Evolutionary conservation across 1,139 yeast species (phyloP).

Genomic region (Hemisphaericaspora xylanilytica): DNA sequence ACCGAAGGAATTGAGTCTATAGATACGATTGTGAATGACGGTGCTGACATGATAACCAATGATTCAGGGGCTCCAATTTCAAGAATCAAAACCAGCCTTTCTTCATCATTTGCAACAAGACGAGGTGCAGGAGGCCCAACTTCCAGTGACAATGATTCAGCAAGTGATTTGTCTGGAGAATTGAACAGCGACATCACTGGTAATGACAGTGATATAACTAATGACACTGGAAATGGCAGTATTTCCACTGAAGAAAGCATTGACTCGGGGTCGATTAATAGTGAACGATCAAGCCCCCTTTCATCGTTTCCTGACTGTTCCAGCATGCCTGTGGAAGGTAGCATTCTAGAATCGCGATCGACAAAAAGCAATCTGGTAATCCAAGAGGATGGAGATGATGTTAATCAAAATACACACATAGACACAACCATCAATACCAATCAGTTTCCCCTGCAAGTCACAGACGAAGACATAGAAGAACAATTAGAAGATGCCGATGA

Average conservation of each 20-base stretch:
- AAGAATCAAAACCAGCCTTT: conserved; percentile 8
- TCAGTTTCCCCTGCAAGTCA: not conserved
- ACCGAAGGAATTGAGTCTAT: conserved; percentile 15
- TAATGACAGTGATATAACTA: not conserved
- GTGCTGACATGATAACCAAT: not conserved
- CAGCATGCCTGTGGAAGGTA: not conserved
- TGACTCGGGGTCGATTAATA: not conserved
- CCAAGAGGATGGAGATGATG: not conserved
- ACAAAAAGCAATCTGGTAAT: not conserved
- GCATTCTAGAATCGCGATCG: not conserved
- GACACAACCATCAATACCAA: not conserved
- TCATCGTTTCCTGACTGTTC: not conserved
- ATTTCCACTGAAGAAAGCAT: conserved; percentile 6
- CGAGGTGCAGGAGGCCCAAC: not conserved
- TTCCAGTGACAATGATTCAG: not conserved
- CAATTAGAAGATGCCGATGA: not conserved
- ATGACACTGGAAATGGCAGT: not conserved
- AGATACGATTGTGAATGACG: conserved; percentile 23
- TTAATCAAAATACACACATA: not conserved
- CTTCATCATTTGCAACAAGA: conserved; percentile 10
- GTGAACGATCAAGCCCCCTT: not conserved
- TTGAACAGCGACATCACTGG: not conserved
- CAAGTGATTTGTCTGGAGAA: not conserved
- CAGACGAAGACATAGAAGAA: not conserved
- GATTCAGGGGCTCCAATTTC: not conserved